These are phyloP conservation scores for Jaenimonas drosophilae DNA, from an alignment of 208 protist species.

Conservation along the genomic window DNA sequence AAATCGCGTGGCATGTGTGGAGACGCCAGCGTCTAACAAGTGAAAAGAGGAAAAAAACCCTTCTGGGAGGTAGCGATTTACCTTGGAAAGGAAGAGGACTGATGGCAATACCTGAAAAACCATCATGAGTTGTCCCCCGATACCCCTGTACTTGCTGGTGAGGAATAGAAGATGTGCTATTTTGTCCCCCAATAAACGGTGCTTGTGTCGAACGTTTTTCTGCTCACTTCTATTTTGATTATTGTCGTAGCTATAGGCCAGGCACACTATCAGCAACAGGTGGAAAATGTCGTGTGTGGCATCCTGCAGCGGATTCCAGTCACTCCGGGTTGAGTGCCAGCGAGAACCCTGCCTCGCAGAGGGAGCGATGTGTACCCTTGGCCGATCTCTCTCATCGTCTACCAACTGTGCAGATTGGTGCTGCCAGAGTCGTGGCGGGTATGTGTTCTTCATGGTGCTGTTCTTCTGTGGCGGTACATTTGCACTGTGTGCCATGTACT, in stretches of 20 bases:
- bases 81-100: too few species aligned
- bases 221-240: too few species aligned
- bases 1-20: not conserved
- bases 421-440: conserved; percentile 47
- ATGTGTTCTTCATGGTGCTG: conserved; percentile 69
- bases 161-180: too few species aligned
- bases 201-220: too few species aligned
- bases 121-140: too few species aligned
- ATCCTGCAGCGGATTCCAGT: conserved; percentile 54
- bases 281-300: conserved; percentile 41
- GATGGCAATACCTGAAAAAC: too few species aligned
- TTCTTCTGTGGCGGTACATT: conserved; percentile 69
- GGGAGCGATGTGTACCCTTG: conserved; percentile 44
- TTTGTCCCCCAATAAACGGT: too few species aligned
- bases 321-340: conserved; percentile 62
- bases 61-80: too few species aligned
- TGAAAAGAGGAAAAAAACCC: conserved; percentile 13
- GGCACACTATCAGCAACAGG: too few species aligned
- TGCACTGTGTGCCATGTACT: conserved; percentile 47
- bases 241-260: too few species aligned
- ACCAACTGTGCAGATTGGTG: conserved; percentile 69
- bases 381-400: conserved; percentile 13
- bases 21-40: not conserved
- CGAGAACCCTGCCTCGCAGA: conserved; percentile 55
- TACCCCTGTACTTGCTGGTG: too few species aligned